These are phyloP conservation scores for Aciculosporium take DNA, from an alignment of 2,329 filamentous ascomycete species.

Conservation along the genomic window DNA sequence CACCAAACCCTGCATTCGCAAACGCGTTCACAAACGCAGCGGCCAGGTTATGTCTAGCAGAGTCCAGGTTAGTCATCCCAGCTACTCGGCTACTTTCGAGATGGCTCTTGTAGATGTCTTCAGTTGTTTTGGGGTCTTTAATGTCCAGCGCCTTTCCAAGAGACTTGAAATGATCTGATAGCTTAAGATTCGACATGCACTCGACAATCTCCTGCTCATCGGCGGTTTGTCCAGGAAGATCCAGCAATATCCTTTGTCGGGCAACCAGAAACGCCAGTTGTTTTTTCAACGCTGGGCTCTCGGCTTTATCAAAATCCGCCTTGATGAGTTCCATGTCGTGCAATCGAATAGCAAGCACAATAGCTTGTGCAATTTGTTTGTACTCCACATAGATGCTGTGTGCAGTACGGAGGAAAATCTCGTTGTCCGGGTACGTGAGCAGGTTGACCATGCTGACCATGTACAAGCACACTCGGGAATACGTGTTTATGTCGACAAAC, in stretches of 20 bases:
- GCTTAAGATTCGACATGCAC: conserved; percentile 72
- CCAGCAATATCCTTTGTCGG: conserved; percentile 76
- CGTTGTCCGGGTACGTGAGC: conserved; percentile 93
- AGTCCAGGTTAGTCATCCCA: conserved; percentile 88
- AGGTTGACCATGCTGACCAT: conserved; percentile 99
- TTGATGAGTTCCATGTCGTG: conserved; percentile 77
- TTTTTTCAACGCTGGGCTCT: conserved; percentile 72
- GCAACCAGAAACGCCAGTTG: conserved; percentile 90
- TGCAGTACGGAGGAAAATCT: conserved; percentile 82
- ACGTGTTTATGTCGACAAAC: conserved; percentile 89
- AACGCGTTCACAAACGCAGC: conserved; percentile 96
- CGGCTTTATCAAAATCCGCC: conserved; percentile 64
- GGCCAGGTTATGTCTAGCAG: conserved; percentile 86
- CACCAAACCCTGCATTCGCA: conserved; percentile 86
- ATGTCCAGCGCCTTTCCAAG: conserved; percentile 94
- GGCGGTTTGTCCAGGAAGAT: conserved; percentile 49
- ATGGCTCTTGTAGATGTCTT: conserved; percentile 99
- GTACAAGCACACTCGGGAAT: conserved; percentile 84
- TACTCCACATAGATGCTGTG: conserved; percentile 90
- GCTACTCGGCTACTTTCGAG: conserved; percentile 88
- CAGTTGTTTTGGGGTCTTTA: conserved; percentile 86
- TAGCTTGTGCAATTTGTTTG: conserved; percentile 84
- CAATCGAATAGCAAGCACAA: conserved; percentile 83
- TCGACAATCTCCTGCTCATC: conserved; percentile 66
- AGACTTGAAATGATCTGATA: conserved; percentile 86